These are phyloP conservation scores for Casuarina cunninghamiana DNA, from an alignment of 306 rosid genomes.

Conservation along the genomic window DNA sequence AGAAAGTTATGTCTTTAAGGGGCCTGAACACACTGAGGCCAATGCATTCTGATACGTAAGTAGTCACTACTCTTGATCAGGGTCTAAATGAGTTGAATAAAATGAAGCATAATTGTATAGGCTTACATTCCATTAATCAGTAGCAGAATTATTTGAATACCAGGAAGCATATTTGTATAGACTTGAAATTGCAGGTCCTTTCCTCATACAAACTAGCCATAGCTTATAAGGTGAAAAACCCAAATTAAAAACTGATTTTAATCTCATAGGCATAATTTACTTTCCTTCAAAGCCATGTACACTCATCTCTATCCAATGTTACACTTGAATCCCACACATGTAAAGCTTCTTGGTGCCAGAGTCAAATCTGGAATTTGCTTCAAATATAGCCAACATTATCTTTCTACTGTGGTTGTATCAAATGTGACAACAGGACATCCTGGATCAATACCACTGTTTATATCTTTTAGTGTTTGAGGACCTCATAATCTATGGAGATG, in stretches of 20 bases:
- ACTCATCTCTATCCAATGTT: background rate
- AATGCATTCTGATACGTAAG: too few relatives aligned
- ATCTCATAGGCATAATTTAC: background rate
- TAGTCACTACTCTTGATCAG: too few relatives aligned
- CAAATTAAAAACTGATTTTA: background rate
- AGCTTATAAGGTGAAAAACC: background rate
- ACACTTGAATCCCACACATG: background rate
- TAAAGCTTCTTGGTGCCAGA: background rate
- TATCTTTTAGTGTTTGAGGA: constrained; percentile 9
- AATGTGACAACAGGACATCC: background rate
- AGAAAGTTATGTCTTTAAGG: background rate
- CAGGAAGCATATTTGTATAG: background rate
- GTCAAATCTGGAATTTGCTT: background rate
- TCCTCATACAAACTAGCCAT: background rate
- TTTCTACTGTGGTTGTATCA: background rate
- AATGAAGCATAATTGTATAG: background rate
- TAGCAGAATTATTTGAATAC: background rate
- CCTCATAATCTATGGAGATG: constrained; percentile 4
- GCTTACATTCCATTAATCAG: background rate
- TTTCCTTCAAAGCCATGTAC: background rate
- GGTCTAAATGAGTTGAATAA: background rate
- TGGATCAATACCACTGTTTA: constrained; percentile 1
- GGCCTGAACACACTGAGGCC: background rate
- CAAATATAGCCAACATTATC: background rate
- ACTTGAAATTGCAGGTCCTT: background rate